Base-by-base conservation (phyloP, 495 filamentous ascomycete species). In the Letharia columbiana region DNA sequence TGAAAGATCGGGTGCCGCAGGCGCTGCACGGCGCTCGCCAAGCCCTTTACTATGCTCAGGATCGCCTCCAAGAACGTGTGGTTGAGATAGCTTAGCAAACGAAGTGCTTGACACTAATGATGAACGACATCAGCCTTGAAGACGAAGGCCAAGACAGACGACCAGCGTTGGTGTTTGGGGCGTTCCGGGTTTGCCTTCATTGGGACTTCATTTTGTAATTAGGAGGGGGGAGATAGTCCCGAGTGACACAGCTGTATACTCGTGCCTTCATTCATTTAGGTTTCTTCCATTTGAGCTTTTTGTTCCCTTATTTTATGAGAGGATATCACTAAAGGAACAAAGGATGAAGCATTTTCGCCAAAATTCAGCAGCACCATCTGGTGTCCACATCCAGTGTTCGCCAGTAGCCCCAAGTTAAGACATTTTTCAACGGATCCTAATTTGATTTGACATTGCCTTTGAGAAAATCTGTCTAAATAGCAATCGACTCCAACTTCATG, bases 1-100 rank as follows among this genome's bases (percentile, higher is more conserved):
- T 83, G 42, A 68, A 69, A 49, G 69, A 70, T 45, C 49, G 63
- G 37, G 41, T 60, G 47, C 68, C 71, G 8, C 49, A 57, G 28
- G 40, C 52, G 35, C 45, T 60, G 58, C 47, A 63, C 31, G 28
- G 39, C 58, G 50, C 58, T 37, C 18, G 31, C n/a, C 57, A 68
- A 45, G 62, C 62, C 3, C 18, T 66, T 23, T 44, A 49, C 31
- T 44, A 58, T 67, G 28, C 23, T 12, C 61, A 50, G n/a, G 37
- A 63, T 47, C 61, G 60, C 39, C 35, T 50, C 15, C 64, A 61
- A 33, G 31, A 31, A 18, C 57, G 58, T 39, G 64, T 28, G 47
- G 52, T 40, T 8, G 61, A 47, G 35, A 61, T 23, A 20, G 35
- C 23, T 20, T 63, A 62, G 31, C n/a, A 37, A 12, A 65, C 35